A percentile compares a stretch with the other conserved stretches of the same genome.
These are phyloP conservation scores for Populus trichocarpa DNA, from an alignment of 441 rosid species.

Conservation along the genomic window DNA sequence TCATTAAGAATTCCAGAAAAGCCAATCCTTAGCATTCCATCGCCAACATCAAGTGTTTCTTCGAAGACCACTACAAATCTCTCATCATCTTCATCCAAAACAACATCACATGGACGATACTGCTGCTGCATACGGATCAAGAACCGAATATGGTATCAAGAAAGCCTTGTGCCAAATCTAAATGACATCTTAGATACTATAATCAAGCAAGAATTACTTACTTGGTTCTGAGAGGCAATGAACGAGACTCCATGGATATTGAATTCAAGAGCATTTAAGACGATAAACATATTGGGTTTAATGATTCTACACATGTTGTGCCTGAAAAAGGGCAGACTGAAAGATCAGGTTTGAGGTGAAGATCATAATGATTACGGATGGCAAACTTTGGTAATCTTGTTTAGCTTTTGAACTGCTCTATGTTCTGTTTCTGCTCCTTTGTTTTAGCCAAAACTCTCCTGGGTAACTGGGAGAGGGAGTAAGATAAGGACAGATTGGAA, in stretches of 20 bases:
- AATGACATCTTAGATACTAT: neutral
- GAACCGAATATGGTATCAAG: neutral
- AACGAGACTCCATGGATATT: conserved; percentile 26
- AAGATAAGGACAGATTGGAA: too few relatives aligned
- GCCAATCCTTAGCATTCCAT: too few relatives aligned
- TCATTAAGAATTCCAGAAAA: too few relatives aligned
- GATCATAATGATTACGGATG: conserved; percentile 31
- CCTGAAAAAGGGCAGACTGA: conserved; percentile 32
- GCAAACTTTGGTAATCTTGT: conserved; percentile 36
- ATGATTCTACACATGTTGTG: conserved; percentile 6
- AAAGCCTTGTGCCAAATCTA: neutral
- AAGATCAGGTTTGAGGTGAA: conserved; percentile 32
- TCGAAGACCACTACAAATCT: conserved; percentile 37
- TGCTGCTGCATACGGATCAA: conserved; percentile 17
- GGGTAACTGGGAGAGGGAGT: neutral
- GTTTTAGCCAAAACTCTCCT: neutral
- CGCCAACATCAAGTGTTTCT: neutral
- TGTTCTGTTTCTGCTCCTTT: conserved; percentile 23
- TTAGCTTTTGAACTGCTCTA: conserved; percentile 36
- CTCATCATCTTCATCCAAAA: conserved; percentile 38
- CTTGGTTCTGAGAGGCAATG: conserved; percentile 21
- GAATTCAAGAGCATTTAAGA: conserved; percentile 37
- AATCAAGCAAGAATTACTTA: neutral
- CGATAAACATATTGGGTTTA: conserved; percentile 27
- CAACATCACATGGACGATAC: conserved; percentile 26